Evolutionary conservation across 1,284 basidiomycete genomes (phyloP).

Genomic region (Fomitiporia mediterranea): DNA sequence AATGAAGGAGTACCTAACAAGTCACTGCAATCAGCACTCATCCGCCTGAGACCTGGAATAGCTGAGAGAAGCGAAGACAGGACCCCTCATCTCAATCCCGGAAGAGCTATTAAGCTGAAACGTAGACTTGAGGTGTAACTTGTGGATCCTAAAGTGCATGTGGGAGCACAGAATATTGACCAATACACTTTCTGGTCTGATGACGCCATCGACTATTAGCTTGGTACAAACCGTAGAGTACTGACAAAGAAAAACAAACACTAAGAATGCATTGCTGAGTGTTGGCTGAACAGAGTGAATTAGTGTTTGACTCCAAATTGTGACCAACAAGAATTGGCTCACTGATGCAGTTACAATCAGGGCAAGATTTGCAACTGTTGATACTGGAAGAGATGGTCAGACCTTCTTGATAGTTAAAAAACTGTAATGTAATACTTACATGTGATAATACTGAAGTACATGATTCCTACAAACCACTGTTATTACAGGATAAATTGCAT

Average conservation of each 20-base stretch:
- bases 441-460: slow-evolving; percentile 10
- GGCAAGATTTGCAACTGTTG: background rate
- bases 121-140: background rate
- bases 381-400: background rate
- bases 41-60: too few relatives aligned
- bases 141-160: slow-evolving; percentile 1
- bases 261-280: background rate
- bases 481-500: too few relatives aligned
- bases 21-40: too few relatives aligned
- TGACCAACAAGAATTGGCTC: background rate
- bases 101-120: background rate
- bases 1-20: too few relatives aligned
- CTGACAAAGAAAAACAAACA: background rate
- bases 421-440: background rate
- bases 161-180: slow-evolving; percentile 1
- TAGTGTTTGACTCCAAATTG: background rate
- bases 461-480: background rate
- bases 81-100: background rate
- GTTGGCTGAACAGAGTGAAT: background rate
- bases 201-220: background rate
- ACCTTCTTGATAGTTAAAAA: background rate
- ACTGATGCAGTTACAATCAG: background rate
- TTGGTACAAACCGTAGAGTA: background rate
- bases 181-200: background rate
- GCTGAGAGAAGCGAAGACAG: background rate